Percentiles rank a stretch among this genome's conserved stretches.
Conservation (phyloP, 2,329 filamentous ascomycete species). For the Neofusicoccum ribis region DNA sequence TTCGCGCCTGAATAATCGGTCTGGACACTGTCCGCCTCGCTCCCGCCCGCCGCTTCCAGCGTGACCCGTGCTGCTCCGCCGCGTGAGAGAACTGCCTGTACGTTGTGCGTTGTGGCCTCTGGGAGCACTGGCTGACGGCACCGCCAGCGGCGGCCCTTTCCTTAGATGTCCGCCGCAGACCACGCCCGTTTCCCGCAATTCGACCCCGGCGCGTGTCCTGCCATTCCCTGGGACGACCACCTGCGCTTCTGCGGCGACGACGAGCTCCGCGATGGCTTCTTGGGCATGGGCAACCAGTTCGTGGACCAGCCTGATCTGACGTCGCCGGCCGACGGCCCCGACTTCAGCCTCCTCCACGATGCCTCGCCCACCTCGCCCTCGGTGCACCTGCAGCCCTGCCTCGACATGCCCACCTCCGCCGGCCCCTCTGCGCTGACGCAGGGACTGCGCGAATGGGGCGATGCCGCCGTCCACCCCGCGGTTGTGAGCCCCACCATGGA, state of each 20-base stretch:
- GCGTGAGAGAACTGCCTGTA: not conserved
- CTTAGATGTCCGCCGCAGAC: not conserved
- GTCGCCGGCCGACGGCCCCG: not conserved
- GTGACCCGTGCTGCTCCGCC: not conserved
- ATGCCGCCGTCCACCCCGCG: not conserved
- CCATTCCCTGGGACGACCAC: not conserved
- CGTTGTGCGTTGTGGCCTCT: not conserved
- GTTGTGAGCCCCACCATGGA: not conserved
- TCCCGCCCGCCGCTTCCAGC: not conserved
- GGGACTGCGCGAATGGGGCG: slow-evolving; percentile 1
- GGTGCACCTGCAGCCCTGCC: not conserved
- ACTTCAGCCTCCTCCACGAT: slow-evolving; percentile 10
- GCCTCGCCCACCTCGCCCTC: not conserved
- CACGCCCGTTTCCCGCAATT: not conserved
- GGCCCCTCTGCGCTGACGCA: slow-evolving; percentile 2
- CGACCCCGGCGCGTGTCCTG: not conserved
- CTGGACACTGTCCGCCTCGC: not conserved
- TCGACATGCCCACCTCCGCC: not conserved
- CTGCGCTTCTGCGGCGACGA: not conserved
- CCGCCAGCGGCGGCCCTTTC: not conserved
- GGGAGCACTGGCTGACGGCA: not conserved
- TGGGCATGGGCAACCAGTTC: slow-evolving; percentile 2
- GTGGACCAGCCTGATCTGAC: not conserved
- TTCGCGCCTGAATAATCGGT: not conserved
- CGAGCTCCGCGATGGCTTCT: not conserved